Base-by-base conservation (phyloP, 805 yeast species). In the Lachancea fermentati region DNA sequence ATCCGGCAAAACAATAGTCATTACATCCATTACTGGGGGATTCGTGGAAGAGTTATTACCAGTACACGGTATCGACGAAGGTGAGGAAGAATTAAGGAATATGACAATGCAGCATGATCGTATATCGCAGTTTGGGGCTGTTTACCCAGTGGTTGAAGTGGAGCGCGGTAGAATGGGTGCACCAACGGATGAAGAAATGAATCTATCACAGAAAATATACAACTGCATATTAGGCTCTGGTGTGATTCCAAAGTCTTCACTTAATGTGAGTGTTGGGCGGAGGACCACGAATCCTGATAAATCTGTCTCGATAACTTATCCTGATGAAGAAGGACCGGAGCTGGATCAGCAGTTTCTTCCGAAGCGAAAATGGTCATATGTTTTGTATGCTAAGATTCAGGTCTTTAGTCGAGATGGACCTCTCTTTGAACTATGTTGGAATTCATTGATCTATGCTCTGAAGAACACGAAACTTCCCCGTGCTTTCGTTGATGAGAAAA, bases 131-230 rank as follows among this genome's bases (percentile, higher is more conserved):
- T 51, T 50, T 42, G 67, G 72, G 0, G 58, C 75, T 1, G 68
- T 85, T 0, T 84, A 75, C 55, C 91, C 95, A 0, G 78, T 81
- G 12, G 86, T 87, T 5, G 88, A 83, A 47, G 76, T 85, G 7
- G 75, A 79, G 42, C 67, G 88, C 39, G 95, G 95, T 22, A 69
- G 86, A 39, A 57, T 60, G 19, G 93, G 94, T 11, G 85, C 87
- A 1, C 95, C 95, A 19, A 78, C 89, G 1, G 85, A 80, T 50
- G 95, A 87, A 62, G 96, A 87, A 57, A 85, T 83, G 79, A 76
- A 74, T 22, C 54, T 82, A 15, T 75, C 85, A 1, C 94, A 85
- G 57, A 67, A 67, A 43, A 51, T 85, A 17, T 77, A 78, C 51
- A 84, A 84, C 47, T 65, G 75, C 4, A 57, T 86, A 4, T 60